Evolutionary conservation across 768 basidiomycete species (phyloP), one percentile per base, ranked within the genome.

Genomic region (Daedaleopsis nitida): DNA sequence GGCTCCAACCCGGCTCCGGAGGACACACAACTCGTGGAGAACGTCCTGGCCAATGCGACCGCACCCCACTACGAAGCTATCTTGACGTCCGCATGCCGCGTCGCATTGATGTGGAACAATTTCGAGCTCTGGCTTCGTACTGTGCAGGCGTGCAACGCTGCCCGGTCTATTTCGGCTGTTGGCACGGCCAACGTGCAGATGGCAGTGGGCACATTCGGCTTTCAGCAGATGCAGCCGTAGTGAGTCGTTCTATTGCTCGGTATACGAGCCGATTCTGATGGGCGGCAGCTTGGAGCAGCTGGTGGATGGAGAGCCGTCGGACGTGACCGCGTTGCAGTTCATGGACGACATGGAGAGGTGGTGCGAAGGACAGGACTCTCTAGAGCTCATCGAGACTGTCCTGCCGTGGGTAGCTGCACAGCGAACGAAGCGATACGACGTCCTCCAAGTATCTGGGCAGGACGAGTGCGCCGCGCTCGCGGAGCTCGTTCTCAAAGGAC

Each of bases 81-180:
- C 13, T n/a, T 45, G 44, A 10, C 2, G 35, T 23, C 19, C 34
- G 52, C 60, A 8, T 60, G 54, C 32, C 27, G 32, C 2, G 47
- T 52, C 1, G 65, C 65, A 3, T 38, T 37, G 14, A 16, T 23
- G 7, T 57, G 55, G 55, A 27, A 48, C 2, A 54, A 62, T 24
- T 1, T 45, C 8, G 39, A 12, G 14, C 58, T 63, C 1, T 66
- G 65, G 65, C 32, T 54, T 34, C 45, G 42, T 1, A 35, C 58
- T 1, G 37, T 66, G 5, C 34, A 62, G 13, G 27, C 38, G 39
- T 59, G 65, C 50, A 19, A 45, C 17, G 44, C 17, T 10, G 44
- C 17, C 10, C 44, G n/a, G 17, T 45, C 11, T 45, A 45, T 45
- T 10, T 45, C 44, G 16, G 44, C 44, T 17, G n/a, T 45, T 17